Percentiles rank a stretch among this genome's conserved stretches.
Evolutionary conservation across 2,329 filamentous ascomycete species (phyloP).

Genomic region (Trichothecium sympodiale): DNA sequence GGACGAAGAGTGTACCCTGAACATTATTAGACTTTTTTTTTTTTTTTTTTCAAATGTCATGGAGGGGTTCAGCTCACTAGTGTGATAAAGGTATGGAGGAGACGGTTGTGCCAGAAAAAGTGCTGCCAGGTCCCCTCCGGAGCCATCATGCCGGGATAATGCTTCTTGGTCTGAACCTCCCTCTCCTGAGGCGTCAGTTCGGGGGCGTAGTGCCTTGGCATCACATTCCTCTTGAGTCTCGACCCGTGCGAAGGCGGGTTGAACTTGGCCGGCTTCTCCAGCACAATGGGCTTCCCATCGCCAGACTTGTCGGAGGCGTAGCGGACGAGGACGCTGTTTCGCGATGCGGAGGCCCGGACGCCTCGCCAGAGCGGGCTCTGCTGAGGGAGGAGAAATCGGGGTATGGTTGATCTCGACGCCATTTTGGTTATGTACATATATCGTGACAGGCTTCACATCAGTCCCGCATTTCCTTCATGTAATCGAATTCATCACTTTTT

Average conservation of each 20-base stretch:
- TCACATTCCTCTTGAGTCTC: slow-evolving; percentile 43
- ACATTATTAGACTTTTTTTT: background rate
- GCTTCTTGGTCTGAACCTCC: slow-evolving; percentile 52
- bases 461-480: slow-evolving; percentile 9
- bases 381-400: slow-evolving; percentile 57
- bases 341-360: slow-evolving; percentile 20
- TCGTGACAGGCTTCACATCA: no score
- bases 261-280: slow-evolving; percentile 83
- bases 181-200: slow-evolving; percentile 54
- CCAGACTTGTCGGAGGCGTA: slow-evolving; percentile 16
- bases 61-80: no score
- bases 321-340: slow-evolving; percentile 22
- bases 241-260: slow-evolving; percentile 83
- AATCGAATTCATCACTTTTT: background rate
- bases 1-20: slow-evolving; percentile 53
- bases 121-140: slow-evolving; percentile 71
- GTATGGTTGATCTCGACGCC: slow-evolving; percentile 43
- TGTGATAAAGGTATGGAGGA: slow-evolving; percentile 72
- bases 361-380: slow-evolving; percentile 44
- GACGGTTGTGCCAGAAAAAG: slow-evolving; percentile 70
- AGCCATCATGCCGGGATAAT: slow-evolving; percentile 86
- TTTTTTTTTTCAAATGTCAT: no score
- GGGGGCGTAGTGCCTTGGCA: slow-evolving; percentile 65
- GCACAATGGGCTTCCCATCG: slow-evolving; percentile 49
- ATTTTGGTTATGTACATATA: no score